Evolutionary conservation across 73 alveolate species (phyloP).

Genomic region (Paramecium sexaurelia): DNA sequence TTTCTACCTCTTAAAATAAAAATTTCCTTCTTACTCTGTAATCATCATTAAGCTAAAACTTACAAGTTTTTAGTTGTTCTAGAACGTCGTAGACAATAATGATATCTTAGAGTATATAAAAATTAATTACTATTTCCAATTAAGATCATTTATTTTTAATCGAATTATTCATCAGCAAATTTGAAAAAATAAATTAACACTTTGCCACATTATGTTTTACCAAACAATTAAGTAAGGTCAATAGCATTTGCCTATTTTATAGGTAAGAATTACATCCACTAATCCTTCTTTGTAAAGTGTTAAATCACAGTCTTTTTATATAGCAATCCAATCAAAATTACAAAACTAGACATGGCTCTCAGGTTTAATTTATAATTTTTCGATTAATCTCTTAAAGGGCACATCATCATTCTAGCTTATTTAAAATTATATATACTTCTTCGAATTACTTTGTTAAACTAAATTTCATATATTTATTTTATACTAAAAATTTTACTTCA

Average conservation of each 20-base stretch:
- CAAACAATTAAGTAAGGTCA: neutral
- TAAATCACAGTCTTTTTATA: neutral
- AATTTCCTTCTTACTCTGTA: neutral
- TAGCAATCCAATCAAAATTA: conserved; percentile 18
- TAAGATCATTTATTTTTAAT: neutral
- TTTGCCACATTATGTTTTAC: neutral
- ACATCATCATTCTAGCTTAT: neutral
- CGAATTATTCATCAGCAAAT: neutral
- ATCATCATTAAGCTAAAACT: neutral
- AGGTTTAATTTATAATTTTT: neutral
- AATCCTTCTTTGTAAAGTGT: neutral
- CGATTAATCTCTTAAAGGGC: neutral
- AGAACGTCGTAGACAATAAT: neutral
- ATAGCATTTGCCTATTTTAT: neutral
- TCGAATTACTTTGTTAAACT: neutral
- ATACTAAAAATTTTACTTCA: neutral
- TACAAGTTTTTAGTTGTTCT: neutral
- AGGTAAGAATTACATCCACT: neutral
- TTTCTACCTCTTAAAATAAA: neutral
- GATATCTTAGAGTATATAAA: neutral
- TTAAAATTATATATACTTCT: neutral
- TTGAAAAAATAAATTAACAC: neutral
- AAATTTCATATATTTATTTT: neutral
- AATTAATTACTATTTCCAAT: neutral
- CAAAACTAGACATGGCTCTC: neutral